phyloP scores from a whole-genome alignment of 345 rosid genomes.

The Microthlaspi erraticum region DNA sequence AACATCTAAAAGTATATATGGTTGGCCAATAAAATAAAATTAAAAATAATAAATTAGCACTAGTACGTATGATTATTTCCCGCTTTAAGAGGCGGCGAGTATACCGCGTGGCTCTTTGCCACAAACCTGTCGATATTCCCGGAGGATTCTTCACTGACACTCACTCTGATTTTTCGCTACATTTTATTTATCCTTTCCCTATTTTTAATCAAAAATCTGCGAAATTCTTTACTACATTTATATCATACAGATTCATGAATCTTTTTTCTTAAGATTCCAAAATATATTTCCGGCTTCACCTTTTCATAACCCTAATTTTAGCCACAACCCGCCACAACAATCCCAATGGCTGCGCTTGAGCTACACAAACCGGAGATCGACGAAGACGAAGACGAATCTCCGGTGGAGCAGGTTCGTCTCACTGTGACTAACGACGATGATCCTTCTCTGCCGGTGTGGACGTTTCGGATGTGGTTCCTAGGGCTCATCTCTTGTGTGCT shows the following conservation, averaged over 20 bases:
- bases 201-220: not conserved
- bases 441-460: constrained; percentile 62
- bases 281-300: constrained; percentile 4
- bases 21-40: no score
- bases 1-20: no score
- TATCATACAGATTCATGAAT: not conserved
- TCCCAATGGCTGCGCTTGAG: constrained; percentile 35
- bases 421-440: constrained; percentile 63
- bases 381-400: constrained; percentile 53
- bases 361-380: constrained; percentile 10
- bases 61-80: constrained; percentile 22
- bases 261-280: constrained; percentile 24
- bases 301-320: constrained; percentile 7
- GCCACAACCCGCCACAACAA: not conserved
- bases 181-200: not conserved
- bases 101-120: not conserved
- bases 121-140: constrained; percentile 22
- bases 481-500: constrained; percentile 58
- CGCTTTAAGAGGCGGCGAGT: constrained; percentile 21
- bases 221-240: not conserved
- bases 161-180: constrained; percentile 11
- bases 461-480: constrained; percentile 70
- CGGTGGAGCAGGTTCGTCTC: constrained; percentile 64
- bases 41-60: not conserved
- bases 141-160: constrained; percentile 16